Percentiles rank a stretch among this genome's conserved stretches.
These are phyloP conservation scores for Annulohypoxylon maeteangense DNA, from an alignment of 495 filamentous ascomycete genomes.

Conservation along the genomic window DNA sequence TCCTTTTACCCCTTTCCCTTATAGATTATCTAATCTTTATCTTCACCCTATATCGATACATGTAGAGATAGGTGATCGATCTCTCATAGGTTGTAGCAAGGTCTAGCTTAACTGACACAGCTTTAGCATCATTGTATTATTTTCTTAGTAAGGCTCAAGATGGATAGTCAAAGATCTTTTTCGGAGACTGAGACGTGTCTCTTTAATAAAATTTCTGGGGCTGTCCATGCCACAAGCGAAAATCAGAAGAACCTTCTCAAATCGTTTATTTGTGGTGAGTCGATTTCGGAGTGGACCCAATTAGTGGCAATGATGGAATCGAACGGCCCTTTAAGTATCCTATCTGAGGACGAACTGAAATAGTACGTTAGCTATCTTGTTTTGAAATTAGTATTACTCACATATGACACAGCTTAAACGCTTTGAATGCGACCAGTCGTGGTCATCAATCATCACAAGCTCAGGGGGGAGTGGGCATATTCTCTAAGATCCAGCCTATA, in stretches of 20 bases:
- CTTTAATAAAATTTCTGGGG: conserved; percentile 32
- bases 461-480: not conserved
- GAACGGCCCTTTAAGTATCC: conserved; percentile 27
- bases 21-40: not conserved
- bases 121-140: not conserved
- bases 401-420: conserved; percentile 9
- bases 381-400: not conserved
- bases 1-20: not conserved
- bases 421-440: not conserved
- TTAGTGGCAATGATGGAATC: conserved; percentile 30
- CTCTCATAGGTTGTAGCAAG: not conserved
- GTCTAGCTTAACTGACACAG: not conserved
- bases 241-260: conserved; percentile 25
- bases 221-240: conserved; percentile 19
- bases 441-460: not conserved
- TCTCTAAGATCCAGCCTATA: conserved; percentile 14
- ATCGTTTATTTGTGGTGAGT: conserved; percentile 26
- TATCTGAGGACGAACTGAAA: conserved; percentile 37
- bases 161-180: conserved; percentile 16
- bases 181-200: conserved; percentile 37
- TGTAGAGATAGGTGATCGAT: not conserved
- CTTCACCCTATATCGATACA: not conserved
- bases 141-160: not conserved
- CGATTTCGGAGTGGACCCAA: conserved; percentile 26
- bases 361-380: conserved; percentile 21